Evolutionary conservation across 2,329 filamentous ascomycete species (phyloP).

Genomic region (Chaetomium olivaceum): DNA sequence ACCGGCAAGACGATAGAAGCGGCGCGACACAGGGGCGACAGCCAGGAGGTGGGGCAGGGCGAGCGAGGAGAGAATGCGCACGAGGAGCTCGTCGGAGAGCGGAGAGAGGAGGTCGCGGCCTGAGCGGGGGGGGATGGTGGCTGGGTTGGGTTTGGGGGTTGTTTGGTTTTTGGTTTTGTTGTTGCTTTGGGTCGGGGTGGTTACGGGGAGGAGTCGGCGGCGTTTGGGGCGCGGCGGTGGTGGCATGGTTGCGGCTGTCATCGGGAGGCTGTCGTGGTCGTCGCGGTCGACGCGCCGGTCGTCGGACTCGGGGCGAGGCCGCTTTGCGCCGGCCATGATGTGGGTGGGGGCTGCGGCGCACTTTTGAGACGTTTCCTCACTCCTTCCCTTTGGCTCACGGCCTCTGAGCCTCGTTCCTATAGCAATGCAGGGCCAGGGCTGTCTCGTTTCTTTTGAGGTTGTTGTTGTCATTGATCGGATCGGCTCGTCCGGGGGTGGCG

Average conservation of each 20-base stretch:
- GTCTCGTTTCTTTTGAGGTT: not conserved
- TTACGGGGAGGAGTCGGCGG: not conserved
- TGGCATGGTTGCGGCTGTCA: not conserved
- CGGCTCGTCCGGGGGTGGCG: not conserved
- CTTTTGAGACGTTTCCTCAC: not conserved
- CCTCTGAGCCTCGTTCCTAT: not conserved
- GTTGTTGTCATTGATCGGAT: not conserved
- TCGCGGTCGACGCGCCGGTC: not conserved
- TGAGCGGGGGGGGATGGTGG: not conserved
- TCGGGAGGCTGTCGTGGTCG: not conserved
- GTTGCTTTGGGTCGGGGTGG: not conserved
- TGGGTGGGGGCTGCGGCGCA: not conserved
- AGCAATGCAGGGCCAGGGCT: not conserved
- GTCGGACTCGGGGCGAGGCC: not conserved
- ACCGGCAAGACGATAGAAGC: slow-evolving; percentile 69
- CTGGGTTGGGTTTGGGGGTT: not conserved
- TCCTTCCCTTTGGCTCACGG: not conserved
- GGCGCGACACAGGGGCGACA: slow-evolving; percentile 67
- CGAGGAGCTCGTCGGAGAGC: slow-evolving; percentile 83
- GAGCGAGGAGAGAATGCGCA: slow-evolving; percentile 81
- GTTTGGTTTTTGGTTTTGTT: not conserved
- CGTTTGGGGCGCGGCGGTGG: not conserved
- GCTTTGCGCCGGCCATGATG: slow-evolving; percentile 8
- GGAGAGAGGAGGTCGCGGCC: slow-evolving; percentile 63
- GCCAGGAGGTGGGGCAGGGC: slow-evolving; percentile 66